Evolutionary conservation across 2,329 filamentous ascomycete species (phyloP).

Genomic region (Colletotrichum sp.): DNA sequence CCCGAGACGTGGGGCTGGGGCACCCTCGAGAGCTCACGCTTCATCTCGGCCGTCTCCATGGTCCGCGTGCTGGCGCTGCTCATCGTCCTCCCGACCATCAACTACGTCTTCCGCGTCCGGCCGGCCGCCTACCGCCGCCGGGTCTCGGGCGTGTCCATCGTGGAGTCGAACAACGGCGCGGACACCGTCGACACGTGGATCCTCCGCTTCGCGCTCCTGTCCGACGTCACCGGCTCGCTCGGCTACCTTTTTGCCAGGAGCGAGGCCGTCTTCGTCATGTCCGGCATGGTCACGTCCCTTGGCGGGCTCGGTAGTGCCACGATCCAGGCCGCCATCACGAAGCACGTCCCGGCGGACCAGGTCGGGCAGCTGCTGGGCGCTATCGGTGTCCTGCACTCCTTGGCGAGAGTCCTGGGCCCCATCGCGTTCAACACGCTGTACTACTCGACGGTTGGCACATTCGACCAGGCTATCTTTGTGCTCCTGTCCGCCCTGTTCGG

Average conservation of each 20-base stretch:
- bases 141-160: slow-evolving; percentile 36
- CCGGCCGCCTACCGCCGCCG: slow-evolving; percentile 49
- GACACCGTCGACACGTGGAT: slow-evolving; percentile 80
- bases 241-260: slow-evolving; percentile 74
- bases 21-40: slow-evolving; percentile 79
- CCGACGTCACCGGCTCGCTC: slow-evolving; percentile 77
- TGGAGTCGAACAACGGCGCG: slow-evolving; percentile 68
- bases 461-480: slow-evolving; percentile 84
- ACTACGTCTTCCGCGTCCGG: slow-evolving; percentile 72
- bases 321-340: slow-evolving; percentile 83
- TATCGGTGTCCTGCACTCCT: slow-evolving; percentile 82
- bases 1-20: slow-evolving; percentile 83
- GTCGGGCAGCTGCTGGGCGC: slow-evolving; percentile 91
- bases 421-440: slow-evolving; percentile 88
- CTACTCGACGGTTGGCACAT: slow-evolving; percentile 76
- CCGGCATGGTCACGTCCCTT: slow-evolving; percentile 75
- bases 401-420: slow-evolving; percentile 80
- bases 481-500: slow-evolving; percentile 72
- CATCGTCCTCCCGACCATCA: slow-evolving; percentile 75
- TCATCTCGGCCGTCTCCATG: slow-evolving; percentile 80
- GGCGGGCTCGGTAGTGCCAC: slow-evolving; percentile 88
- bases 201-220: slow-evolving; percentile 75
- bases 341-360: slow-evolving; percentile 83
- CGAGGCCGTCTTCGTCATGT: slow-evolving; percentile 69
- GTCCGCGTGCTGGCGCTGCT: slow-evolving; percentile 79